Percentiles rank a stretch among this genome's conserved stretches.
These are phyloP conservation scores for Fusarium sp. DNA, from an alignment of 2,329 filamentous ascomycete species.

Conservation along the genomic window DNA sequence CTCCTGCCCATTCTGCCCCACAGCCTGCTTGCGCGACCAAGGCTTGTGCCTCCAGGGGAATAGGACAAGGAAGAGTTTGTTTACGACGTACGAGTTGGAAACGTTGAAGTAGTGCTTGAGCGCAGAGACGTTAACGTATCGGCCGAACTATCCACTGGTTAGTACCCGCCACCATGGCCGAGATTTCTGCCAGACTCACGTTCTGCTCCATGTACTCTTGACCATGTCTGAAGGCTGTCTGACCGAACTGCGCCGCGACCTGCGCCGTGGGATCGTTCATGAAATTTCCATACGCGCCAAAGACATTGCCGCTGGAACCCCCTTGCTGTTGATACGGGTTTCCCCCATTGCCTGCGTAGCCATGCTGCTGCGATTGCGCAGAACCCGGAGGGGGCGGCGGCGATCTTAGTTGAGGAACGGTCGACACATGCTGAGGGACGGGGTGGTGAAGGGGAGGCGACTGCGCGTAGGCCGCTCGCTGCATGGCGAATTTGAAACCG, in stretches of 20 bases:
- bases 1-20: slow-evolving; percentile 78
- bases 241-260: slow-evolving; percentile 94
- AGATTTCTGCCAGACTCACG: slow-evolving; percentile 66
- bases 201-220: slow-evolving; percentile 97
- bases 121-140: slow-evolving; percentile 91
- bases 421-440: slow-evolving; percentile 98
- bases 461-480: slow-evolving; percentile 86
- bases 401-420: slow-evolving; percentile 95
- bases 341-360: slow-evolving; percentile 79
- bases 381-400: slow-evolving; percentile 85
- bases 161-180: slow-evolving; percentile 18
- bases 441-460: slow-evolving; percentile 97
- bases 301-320: slow-evolving; percentile 67
- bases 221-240: slow-evolving; percentile 90
- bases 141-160: slow-evolving; percentile 62
- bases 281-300: slow-evolving; percentile 88
- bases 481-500: slow-evolving; percentile 73
- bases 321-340: slow-evolving; percentile 82
- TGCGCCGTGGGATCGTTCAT: slow-evolving; percentile 97
- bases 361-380: slow-evolving; percentile 76
- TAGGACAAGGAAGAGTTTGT: slow-evolving; percentile 92
- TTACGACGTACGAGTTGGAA: slow-evolving; percentile 95
- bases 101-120: slow-evolving; percentile 99
- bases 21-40: slow-evolving; percentile 92
- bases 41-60: slow-evolving; percentile 98